Conservation (phyloP, 257 asterid genomes). For the Plantago elongata region DNA sequence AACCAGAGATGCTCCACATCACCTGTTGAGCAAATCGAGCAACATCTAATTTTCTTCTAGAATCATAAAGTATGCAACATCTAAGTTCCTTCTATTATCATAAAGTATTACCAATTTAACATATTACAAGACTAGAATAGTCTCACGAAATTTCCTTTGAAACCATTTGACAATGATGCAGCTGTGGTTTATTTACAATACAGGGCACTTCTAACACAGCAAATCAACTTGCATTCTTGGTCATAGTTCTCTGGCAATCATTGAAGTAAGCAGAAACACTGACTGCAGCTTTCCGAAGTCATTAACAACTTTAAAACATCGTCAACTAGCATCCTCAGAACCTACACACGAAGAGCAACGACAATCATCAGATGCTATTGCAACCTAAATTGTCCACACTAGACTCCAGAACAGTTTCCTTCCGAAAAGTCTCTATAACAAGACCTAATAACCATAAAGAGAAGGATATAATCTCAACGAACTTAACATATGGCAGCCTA, state of each 20-base stretch:
- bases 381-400: too few species aligned
- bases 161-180: slow-evolving; percentile 89
- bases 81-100: slow-evolving; percentile 94
- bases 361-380: too few species aligned
- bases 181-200: slow-evolving; percentile 92
- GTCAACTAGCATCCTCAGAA: slow-evolving; percentile 90
- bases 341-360: slow-evolving; percentile 28
- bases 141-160: slow-evolving; percentile 76
- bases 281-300: slow-evolving; percentile 72
- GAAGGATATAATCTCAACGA: background rate
- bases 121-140: slow-evolving; percentile 79
- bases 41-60: slow-evolving; percentile 94
- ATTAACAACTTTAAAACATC: slow-evolving; percentile 90
- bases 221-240: slow-evolving; percentile 91
- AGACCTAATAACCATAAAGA: background rate
- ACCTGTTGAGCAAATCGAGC: slow-evolving; percentile 41
- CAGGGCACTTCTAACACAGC: slow-evolving; percentile 92
- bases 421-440: background rate
- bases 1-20: background rate
- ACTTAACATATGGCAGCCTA: background rate
- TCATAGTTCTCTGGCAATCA: slow-evolving; percentile 91
- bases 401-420: too few species aligned
- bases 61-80: slow-evolving; percentile 84
- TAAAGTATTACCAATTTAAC: too few species aligned
- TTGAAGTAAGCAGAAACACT: slow-evolving; percentile 93